Evolutionary conservation across 2,329 filamentous ascomycete species (phyloP), one percentile per base, ranked within the genome.

Genomic region (Alternaria sp.): DNA sequence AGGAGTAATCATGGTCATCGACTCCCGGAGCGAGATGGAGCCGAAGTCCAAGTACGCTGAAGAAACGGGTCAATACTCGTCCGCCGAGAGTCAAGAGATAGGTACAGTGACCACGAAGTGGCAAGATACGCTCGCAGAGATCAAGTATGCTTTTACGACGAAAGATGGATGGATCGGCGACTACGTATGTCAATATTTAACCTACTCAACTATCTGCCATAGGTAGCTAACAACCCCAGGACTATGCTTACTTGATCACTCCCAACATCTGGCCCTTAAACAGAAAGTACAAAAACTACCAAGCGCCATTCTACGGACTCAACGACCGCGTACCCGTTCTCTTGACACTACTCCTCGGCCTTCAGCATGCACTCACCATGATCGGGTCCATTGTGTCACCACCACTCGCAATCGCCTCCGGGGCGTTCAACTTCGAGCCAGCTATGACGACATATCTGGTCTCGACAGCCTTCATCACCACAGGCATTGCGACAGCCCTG

Each of bases 141-240:
- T 68, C 47, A 78, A 75, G 60, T 73, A 78, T 60, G 77, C 77
- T 15, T 77, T 81, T 53, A 76, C 75, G 4, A 79, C 74, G 49
- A 74, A 71, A 45, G 78, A 80, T 66, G 78, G 80, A 3, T 82
- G 78, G 78, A 58, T 81, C 53, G 80, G 80, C 12, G 75, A 81
- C 69, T 81, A 81, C 71, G 80, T 81, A 67, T 25, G 68, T 18
- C 21, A 15, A 28, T 28, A 3, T 60, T 47, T 8, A 37, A n/a
- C 33, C 33, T 47, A n/a, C 41, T 9, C 23, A 10, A 26, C 37
- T 6, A 33, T 11, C 49, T 43, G 25, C 14, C 15, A 33, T 12
- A 25, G 25, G 23, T 41, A 62, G n/a, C 54, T 58, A 30, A 56
- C 30, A 49, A 30, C 20, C 37, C 26, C 23, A 81, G 75, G 80